These are phyloP conservation scores for Fusarium haematococcum DNA, from an alignment of 2,329 filamentous ascomycete genomes.

Conservation along the genomic window DNA sequence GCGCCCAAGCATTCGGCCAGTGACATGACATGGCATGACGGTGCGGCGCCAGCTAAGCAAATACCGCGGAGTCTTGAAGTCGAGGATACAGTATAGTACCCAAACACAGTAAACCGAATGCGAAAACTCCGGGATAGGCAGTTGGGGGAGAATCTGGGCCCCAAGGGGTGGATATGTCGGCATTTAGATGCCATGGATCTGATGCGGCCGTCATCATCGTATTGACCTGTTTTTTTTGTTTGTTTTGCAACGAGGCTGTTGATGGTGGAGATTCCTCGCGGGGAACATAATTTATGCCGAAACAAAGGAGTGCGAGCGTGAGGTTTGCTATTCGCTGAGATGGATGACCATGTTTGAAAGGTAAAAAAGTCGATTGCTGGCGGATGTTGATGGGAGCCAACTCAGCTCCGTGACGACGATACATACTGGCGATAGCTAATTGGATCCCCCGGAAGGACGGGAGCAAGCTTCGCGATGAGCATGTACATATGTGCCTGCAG, in stretches of 20 bases:
- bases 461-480: not conserved
- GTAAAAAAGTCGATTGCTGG: not conserved
- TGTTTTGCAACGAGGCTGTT: conserved; percentile 9
- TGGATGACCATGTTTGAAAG: conserved; percentile 2
- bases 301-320: conserved; percentile 13
- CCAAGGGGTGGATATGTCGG: conserved; percentile 17
- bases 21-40: conserved; percentile 12
- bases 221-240: not conserved
- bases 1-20: conserved; percentile 20
- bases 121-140: not conserved
- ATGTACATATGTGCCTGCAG: conserved; percentile 1
- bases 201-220: conserved; percentile 4
- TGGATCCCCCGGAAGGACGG: not conserved
- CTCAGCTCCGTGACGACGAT: not conserved
- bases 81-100: not conserved
- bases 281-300: conserved; percentile 5
- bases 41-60: conserved; percentile 6
- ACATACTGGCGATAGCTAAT: conserved; percentile 22
- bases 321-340: conserved; percentile 16
- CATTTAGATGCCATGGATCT: conserved; percentile 19
- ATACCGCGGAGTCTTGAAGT: not conserved
- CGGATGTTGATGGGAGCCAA: conserved; percentile 9
- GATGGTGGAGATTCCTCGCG: not conserved
- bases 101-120: not conserved
- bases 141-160: not conserved